Evolutionary conservation across 1,284 basidiomycete genomes (phyloP), one percentile per base, ranked within the genome.

Genomic region (Pseudozyma thailandica): DNA sequence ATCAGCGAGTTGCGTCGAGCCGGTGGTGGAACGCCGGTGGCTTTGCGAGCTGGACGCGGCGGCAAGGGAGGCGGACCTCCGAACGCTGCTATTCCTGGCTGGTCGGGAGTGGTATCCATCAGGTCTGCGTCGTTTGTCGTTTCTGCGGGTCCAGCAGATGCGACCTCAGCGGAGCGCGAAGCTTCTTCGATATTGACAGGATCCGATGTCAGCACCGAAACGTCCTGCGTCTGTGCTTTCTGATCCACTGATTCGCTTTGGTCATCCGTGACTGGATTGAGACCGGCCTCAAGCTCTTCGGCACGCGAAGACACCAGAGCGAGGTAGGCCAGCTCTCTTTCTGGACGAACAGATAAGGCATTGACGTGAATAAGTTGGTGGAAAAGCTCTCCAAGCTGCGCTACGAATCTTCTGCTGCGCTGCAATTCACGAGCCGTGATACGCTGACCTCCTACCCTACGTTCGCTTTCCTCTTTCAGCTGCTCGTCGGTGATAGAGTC

Each of bases 221-320:
- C 10, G 9, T 6, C 30, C 9, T 31, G n/a, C 21, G 10, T 8
- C 3, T 15, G 16, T 20, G 12, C 23, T 12, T n/a, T n/a, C 9
- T 1, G 21, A 6, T 53, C 23, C 21, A 31, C 33, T 5, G 26
- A 21, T 7, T 20, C 18, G n/a, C 38, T 26, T 23, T 16, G 13
- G 9, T 26, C n/a, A 37, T 69, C 53, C 12, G 50, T 12, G 20
- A 38, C 26, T 5, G 54, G 30, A n/a, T 46, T 50, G n/a, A 54
- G n/a, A 23, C 59, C 60, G 25, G 47, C 45, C 25, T 65, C 59
- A 13, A 71, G 52, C 50, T 92, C 91, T 82, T 94, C 93, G 68
- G 94, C 92, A 76, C 91, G 89, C 3, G 92, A 91, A 3, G 93
- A 93, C 18, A 95, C 90, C 16, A 96, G 86, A 0, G 93, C 93